These are phyloP conservation scores for Amylostereum areolatum DNA, from an alignment of 1,284 basidiomycete species.

Conservation along the genomic window DNA sequence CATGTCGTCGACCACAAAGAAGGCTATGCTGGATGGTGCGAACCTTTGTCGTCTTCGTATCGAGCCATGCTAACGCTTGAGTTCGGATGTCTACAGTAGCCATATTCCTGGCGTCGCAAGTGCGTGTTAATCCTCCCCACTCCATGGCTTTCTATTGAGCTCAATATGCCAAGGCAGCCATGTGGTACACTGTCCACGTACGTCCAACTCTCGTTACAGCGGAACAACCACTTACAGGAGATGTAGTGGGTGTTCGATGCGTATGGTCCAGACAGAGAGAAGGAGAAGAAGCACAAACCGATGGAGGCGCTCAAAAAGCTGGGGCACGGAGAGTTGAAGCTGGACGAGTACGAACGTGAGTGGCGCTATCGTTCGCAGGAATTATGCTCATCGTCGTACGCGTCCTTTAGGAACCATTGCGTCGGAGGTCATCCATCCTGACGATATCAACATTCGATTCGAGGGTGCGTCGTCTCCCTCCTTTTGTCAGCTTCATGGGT, in stretches of 20 bases:
- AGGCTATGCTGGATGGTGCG: conserved; percentile 13
- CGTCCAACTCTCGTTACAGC: neutral
- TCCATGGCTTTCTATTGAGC: conserved; percentile 9
- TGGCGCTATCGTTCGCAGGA: conserved; percentile 1
- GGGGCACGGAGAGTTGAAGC: conserved; percentile 64
- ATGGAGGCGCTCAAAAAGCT: conserved; percentile 70
- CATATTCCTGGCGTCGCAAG: conserved; percentile 58
- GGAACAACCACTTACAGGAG: neutral
- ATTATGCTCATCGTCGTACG: conserved; percentile 1
- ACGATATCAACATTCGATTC: conserved; percentile 75
- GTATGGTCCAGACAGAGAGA: conserved; percentile 46
- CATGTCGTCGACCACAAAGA: conserved; percentile 13
- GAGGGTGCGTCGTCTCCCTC: conserved; percentile 41
- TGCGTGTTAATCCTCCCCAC: conserved; percentile 27
- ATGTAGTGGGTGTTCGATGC: conserved; percentile 41
- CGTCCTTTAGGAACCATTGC: conserved; percentile 61
- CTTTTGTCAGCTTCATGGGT: neutral
- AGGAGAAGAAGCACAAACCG: conserved; percentile 56
- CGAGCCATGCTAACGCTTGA: neutral
- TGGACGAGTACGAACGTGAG: conserved; percentile 81
- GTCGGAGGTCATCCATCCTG: conserved; percentile 80
- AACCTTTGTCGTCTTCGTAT: neutral
- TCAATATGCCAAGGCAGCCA: conserved; percentile 32
- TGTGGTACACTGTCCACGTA: conserved; percentile 38
- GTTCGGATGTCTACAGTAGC: conserved; percentile 36